A percentile compares a stretch with the other conserved stretches of the same genome.
Conservation (phyloP, 805 yeast species). For the Yamadazyma paraphyllophila region DNA sequence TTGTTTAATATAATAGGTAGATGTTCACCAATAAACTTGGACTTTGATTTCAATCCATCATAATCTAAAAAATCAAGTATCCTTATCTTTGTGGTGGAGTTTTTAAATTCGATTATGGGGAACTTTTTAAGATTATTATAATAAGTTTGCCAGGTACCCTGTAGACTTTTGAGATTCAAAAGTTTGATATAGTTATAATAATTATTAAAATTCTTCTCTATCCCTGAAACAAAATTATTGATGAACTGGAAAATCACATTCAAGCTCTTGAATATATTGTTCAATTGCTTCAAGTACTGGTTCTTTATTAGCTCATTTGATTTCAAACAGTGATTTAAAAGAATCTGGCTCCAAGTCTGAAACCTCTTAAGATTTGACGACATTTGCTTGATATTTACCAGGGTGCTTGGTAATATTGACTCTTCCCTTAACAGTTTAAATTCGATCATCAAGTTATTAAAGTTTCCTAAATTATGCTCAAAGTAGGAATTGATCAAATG, state of each 20-base stretch:
- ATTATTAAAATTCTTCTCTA: conserved; percentile 44
- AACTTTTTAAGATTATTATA: conserved; percentile 34
- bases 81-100: not conserved
- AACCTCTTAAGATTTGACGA: conserved; percentile 41
- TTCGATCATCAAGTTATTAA: conserved; percentile 9
- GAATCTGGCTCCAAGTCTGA: conserved; percentile 51
- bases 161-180: conserved; percentile 41
- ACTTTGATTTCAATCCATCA: conserved; percentile 24
- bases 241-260: conserved; percentile 49
- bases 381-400: conserved; percentile 19
- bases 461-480: conserved; percentile 11
- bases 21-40: conserved; percentile 25
- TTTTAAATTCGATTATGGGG: conserved; percentile 27
- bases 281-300: conserved; percentile 32
- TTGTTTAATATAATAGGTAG: conserved; percentile 30
- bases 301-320: conserved; percentile 26
- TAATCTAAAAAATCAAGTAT: conserved; percentile 34
- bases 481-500: conserved; percentile 10
- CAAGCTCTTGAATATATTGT: conserved; percentile 44
- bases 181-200: conserved; percentile 35
- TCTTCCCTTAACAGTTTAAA: conserved; percentile 6
- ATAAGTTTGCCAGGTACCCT: conserved; percentile 35
- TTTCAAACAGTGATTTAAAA: conserved; percentile 32
- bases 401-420: not conserved
- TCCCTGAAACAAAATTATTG: conserved; percentile 47